phyloP scores from a whole-genome alignment of 352 stramenopile species.

The Phytophthora agathidicida region DNA sequence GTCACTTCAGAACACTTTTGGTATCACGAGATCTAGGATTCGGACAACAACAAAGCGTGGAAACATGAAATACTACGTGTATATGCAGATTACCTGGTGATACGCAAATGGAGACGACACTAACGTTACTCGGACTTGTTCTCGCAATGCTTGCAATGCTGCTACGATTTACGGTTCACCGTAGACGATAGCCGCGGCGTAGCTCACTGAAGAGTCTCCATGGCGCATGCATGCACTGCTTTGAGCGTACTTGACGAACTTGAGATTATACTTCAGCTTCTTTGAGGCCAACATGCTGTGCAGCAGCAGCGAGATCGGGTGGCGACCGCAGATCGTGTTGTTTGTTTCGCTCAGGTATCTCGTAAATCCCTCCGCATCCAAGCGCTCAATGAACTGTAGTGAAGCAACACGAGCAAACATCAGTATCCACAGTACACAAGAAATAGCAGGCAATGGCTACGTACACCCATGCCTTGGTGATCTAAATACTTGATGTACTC shows the following conservation, averaged over 20 bases:
- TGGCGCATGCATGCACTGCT: slow-evolving; percentile 86
- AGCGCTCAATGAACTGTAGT: slow-evolving; percentile 87
- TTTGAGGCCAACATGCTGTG: slow-evolving; percentile 61
- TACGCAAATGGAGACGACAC: slow-evolving; percentile 9
- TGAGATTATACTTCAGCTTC: slow-evolving; percentile 74
- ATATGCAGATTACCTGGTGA: slow-evolving; percentile 18
- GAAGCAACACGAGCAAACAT: neutral
- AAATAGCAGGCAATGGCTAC: neutral
- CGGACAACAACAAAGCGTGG: neutral
- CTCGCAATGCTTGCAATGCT: neutral
- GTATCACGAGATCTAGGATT: neutral
- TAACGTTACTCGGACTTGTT: slow-evolving; percentile 1
- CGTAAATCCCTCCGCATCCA: slow-evolving; percentile 92
- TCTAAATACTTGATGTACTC: slow-evolving; percentile 97
- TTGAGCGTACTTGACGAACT: slow-evolving; percentile 95
- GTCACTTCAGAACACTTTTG: neutral
- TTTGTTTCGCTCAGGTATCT: slow-evolving; percentile 94
- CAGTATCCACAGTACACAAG: neutral
- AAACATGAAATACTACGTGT: slow-evolving; percentile 2
- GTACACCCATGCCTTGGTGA: slow-evolving; percentile 82
- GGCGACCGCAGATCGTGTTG: slow-evolving; percentile 98
- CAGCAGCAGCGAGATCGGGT: slow-evolving; percentile 92
- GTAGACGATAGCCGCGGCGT: slow-evolving; percentile 93
- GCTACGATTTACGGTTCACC: slow-evolving; percentile 41
- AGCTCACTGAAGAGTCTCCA: slow-evolving; percentile 94